These are phyloP conservation scores for Pseudozyma flocculosa DNA, from an alignment of 1,284 basidiomycete genomes.

Conservation along the genomic window DNA sequence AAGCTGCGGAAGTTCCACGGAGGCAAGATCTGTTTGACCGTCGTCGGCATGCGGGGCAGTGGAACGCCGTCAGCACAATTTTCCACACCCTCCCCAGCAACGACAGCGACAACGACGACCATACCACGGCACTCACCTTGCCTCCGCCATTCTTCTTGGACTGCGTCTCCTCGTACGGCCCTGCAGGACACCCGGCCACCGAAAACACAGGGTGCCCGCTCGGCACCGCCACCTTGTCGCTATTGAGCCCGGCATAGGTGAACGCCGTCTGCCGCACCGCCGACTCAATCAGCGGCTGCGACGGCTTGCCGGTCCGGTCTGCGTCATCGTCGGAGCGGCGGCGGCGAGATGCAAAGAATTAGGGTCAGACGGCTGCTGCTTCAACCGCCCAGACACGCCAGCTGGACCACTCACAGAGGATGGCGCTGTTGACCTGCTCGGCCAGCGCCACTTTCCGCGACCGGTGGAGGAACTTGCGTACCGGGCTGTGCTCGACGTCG, in stretches of 20 bases:
- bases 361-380: neutral
- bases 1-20: no score
- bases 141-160: constrained; percentile 15
- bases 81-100: no score
- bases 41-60: no score
- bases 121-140: no score
- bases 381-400: neutral
- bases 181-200: constrained; percentile 4
- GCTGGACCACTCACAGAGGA: constrained; percentile 60
- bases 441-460: constrained; percentile 74
- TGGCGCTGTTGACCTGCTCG: constrained; percentile 80
- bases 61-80: no score
- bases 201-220: constrained; percentile 22
- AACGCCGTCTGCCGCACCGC: constrained; percentile 50
- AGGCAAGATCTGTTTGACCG: no score
- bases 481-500: constrained; percentile 69
- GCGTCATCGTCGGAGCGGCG: neutral
- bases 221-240: constrained; percentile 29
- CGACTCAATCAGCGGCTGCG: constrained; percentile 49
- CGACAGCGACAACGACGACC: no score
- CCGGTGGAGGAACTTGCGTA: constrained; percentile 71
- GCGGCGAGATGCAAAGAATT: neutral
- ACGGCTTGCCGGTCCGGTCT: constrained; percentile 39
- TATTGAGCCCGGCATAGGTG: constrained; percentile 28
- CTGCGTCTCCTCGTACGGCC: constrained; percentile 6